Evolutionary conservation across 257 asterid genomes (phyloP).

Genomic region (Ilex aquifolium): DNA sequence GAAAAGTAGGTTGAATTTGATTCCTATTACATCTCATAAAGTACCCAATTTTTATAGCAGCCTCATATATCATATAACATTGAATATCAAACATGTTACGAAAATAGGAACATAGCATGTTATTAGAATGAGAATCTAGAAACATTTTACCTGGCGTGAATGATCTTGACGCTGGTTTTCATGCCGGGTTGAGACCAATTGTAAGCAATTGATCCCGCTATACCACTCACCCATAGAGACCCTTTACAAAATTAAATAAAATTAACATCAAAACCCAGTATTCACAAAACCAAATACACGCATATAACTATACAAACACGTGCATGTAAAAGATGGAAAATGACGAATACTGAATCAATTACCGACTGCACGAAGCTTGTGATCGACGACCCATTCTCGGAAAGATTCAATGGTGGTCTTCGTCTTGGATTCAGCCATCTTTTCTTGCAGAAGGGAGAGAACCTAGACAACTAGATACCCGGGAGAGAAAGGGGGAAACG

Average conservation of each 20-base stretch:
- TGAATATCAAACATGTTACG: too few relatives aligned
- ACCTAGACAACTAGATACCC: background rate
- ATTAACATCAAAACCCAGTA: background rate
- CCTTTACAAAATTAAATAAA: conserved; percentile 12
- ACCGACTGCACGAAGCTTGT: conserved; percentile 50
- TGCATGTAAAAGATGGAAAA: too few relatives aligned
- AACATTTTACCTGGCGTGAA: conserved; percentile 34
- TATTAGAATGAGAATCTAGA: too few relatives aligned
- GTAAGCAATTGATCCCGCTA: conserved; percentile 38
- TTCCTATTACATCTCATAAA: too few relatives aligned
- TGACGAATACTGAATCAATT: background rate
- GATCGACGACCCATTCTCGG: conserved; percentile 34
- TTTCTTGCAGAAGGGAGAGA: background rate
- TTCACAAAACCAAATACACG: background rate
- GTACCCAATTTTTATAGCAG: too few relatives aligned
- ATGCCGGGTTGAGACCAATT: conserved; percentile 42
- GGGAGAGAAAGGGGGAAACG: too few relatives aligned
- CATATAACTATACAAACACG: too few relatives aligned
- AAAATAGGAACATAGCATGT: too few relatives aligned
- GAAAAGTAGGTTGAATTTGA: too few relatives aligned
- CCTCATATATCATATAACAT: too few relatives aligned
- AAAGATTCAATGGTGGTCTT: conserved; percentile 20
- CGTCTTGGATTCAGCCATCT: conserved; percentile 25
- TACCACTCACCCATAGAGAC: conserved; percentile 34
- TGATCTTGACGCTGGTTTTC: conserved; percentile 43